Conservation (phyloP, 805 yeast species). For the Torulaspora quercuum region DNA sequence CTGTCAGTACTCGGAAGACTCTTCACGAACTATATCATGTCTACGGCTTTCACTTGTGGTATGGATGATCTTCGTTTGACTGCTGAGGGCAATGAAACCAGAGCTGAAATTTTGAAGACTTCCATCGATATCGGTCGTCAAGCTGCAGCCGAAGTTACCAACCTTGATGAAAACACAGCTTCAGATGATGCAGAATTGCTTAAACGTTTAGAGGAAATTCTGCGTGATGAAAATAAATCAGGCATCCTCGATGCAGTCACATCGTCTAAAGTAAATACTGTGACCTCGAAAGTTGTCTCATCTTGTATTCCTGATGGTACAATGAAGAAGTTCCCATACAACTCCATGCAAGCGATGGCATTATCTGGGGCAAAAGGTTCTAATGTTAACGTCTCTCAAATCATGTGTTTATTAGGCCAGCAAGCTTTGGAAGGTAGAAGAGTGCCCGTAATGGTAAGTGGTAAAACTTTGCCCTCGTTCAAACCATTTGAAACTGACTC, state of each 20-base stretch:
- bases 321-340: slow-evolving; percentile 90
- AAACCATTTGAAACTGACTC: slow-evolving; percentile 96
- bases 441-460: slow-evolving; percentile 98
- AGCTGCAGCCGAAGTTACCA: slow-evolving; percentile 94
- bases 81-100: slow-evolving; percentile 83
- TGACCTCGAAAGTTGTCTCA: slow-evolving; percentile 91
- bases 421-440: slow-evolving; percentile 99
- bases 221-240: slow-evolving; percentile 87
- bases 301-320: slow-evolving; percentile 96
- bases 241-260: slow-evolving; percentile 95
- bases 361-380: slow-evolving; percentile 99
- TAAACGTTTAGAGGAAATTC: slow-evolving; percentile 87
- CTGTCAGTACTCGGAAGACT: slow-evolving; percentile 90
- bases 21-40: slow-evolving; percentile 89
- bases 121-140: slow-evolving; percentile 80
- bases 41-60: slow-evolving; percentile 97
- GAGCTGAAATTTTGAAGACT: slow-evolving; percentile 73
- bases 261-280: slow-evolving; percentile 84
- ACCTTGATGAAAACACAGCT: slow-evolving; percentile 52
- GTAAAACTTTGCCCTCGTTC: slow-evolving; percentile 95
- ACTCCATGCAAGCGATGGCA: slow-evolving; percentile 99
- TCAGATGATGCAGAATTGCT: slow-evolving; percentile 71
- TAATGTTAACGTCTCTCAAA: slow-evolving; percentile 95
- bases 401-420: slow-evolving; percentile 98
- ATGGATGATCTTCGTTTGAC: slow-evolving; percentile 98